phyloP scores from a whole-genome alignment of 2,329 filamentous ascomycete genomes.

The Rhytidhysteron rufulum region DNA sequence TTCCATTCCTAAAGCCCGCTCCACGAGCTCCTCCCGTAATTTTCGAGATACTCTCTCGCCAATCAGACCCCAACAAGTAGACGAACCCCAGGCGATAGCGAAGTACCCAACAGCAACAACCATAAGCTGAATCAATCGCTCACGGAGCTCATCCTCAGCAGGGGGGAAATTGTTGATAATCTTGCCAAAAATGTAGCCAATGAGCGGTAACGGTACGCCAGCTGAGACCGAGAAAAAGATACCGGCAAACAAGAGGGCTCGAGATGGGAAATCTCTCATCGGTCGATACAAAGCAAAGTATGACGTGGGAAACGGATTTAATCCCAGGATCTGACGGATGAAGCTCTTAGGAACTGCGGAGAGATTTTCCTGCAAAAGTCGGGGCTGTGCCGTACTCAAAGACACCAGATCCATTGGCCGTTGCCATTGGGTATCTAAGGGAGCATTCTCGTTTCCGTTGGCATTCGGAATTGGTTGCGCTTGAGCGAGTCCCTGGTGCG shows the following conservation, averaged over 20 bases:
- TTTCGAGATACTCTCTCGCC: constrained; percentile 48
- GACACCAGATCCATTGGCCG: constrained; percentile 32
- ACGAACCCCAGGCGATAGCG: constrained; percentile 47
- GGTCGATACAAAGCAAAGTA: constrained; percentile 48
- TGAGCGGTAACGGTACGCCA: constrained; percentile 59
- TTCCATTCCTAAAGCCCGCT: constrained; percentile 48
- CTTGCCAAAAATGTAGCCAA: constrained; percentile 53
- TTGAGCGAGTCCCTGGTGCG: background rate
- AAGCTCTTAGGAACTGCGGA: constrained; percentile 28
- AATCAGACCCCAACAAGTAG: constrained; percentile 48
- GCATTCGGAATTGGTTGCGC: background rate
- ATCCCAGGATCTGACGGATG: constrained; percentile 37
- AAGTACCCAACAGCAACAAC: constrained; percentile 48
- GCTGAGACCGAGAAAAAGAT: constrained; percentile 48
- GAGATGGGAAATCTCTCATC: constrained; percentile 39
- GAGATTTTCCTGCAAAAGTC: constrained; percentile 26
- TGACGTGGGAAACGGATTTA: constrained; percentile 45
- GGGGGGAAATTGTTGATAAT: constrained; percentile 51
- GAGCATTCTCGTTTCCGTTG: background rate
- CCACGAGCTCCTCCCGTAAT: constrained; percentile 44
- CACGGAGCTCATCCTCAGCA: constrained; percentile 38
- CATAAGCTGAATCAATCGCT: constrained; percentile 42
- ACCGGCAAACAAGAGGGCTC: constrained; percentile 39
- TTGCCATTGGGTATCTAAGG: constrained; percentile 22
- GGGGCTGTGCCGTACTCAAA: constrained; percentile 29